Base-by-base conservation (phyloP, 306 rosid genomes). In the Quercus aquifolioides region DNA sequence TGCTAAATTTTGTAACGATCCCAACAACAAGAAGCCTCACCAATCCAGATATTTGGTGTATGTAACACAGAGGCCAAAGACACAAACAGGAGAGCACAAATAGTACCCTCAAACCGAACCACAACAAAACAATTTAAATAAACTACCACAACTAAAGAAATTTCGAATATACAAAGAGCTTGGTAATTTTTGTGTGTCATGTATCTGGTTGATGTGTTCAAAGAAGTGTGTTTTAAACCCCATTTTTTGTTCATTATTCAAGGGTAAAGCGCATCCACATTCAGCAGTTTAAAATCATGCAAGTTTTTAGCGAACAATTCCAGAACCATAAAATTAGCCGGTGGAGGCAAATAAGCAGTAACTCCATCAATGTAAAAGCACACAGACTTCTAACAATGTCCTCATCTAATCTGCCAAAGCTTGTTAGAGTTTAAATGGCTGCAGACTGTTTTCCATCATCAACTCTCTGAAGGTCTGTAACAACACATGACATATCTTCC, bases 401-500 rank as follows among this genome's bases (percentile, higher is more conserved):
- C 74, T 51, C 74, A 15, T n/a, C 26, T 9, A 18, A 43, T 49
- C 67, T 6, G 63, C 76, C 20, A 19, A 25, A 58, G 57, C 65
- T 60, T 80, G 26, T 18, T 6, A 6, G 6, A 5, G 74, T 4
- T 54, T 13, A 35, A 17, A 49, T 6, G 31, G 46, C 73, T 75
- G 56, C 20, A 31, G 64, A 51, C 33, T 41, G 25, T 77, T 74
- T 74, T 58, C 74, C 30, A 15, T 11, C 3, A 2, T 81, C 81
- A 83, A 55, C 51, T 46, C 57, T 25, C 41, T 9, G 86, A 31
- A 30, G 89, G 89, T 81, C 87, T 83, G 78, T 81, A 74, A 62
- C 73, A 86, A 30, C 88, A 65, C n/a, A 79, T 84, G 13, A 86
- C 86, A 75, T 54, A 86, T 79, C 91, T 83, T 80, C 89, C 91